Evolutionary conservation across 345 rosid species (phyloP).

Genomic region (Litchi chinensis): DNA sequence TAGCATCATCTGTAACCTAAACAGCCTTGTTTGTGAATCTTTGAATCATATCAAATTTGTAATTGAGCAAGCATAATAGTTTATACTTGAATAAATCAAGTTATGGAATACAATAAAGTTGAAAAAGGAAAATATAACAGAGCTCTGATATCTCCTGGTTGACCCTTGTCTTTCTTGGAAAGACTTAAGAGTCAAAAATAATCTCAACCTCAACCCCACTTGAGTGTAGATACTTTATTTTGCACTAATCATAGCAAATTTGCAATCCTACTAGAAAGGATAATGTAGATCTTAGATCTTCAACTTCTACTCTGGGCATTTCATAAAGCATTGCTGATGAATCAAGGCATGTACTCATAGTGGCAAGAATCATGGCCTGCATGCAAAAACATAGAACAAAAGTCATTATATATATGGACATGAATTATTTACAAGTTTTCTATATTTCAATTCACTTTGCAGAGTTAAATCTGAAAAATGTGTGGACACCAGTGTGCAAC

Average conservation of each 20-base stretch:
- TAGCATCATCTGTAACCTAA: not conserved
- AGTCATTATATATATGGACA: not conserved
- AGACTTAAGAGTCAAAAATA: not conserved
- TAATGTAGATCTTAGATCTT: not conserved
- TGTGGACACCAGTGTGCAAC: not conserved
- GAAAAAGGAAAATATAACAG: not conserved
- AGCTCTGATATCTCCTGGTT: not conserved
- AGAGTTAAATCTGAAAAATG: not conserved
- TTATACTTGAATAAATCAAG: not conserved
- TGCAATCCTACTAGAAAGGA: not conserved
- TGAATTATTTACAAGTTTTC: not conserved
- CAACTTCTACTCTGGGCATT: not conserved
- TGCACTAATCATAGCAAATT: not conserved
- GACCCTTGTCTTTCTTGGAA: not conserved
- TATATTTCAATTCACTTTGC: not conserved
- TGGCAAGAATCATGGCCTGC: conserved; percentile 54
- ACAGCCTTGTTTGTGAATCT: not conserved
- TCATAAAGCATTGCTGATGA: not conserved
- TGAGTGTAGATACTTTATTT: not conserved
- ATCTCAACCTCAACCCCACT: not conserved
- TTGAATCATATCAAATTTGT: not conserved
- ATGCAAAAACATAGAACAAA: conserved; percentile 1
- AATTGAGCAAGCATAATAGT: not conserved
- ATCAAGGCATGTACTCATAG: conserved; percentile 37
- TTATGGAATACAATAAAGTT: not conserved